A percentile compares a stretch with the other conserved stretches of the same genome.
Conservation (phyloP, 2,329 filamentous ascomycete genomes). For the Venturia pyrina region DNA sequence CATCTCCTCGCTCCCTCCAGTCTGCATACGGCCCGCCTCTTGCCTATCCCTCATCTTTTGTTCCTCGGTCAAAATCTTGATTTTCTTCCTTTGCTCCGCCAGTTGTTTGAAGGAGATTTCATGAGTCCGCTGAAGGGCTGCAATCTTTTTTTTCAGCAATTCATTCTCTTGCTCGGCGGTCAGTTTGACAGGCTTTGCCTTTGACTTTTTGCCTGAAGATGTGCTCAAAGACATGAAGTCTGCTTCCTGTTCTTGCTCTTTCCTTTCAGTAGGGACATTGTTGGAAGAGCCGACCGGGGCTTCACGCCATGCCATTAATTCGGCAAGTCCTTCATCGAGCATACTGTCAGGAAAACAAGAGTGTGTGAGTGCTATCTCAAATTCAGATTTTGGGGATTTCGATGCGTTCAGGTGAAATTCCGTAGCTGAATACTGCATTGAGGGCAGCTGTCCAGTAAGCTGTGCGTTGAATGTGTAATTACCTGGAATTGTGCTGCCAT, state of each 20-base stretch:
- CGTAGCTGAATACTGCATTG: slow-evolving; percentile 22
- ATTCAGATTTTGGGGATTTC: slow-evolving; percentile 19
- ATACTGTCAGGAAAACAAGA: slow-evolving; percentile 32
- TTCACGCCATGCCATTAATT: slow-evolving; percentile 22
- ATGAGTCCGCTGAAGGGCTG: slow-evolving; percentile 35
- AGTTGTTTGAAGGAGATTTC: slow-evolving; percentile 36
- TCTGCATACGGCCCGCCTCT: not conserved
- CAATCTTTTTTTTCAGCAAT: slow-evolving; percentile 28
- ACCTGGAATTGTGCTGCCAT: slow-evolving; percentile 31
- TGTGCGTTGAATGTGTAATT: slow-evolving; percentile 58
- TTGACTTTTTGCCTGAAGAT: slow-evolving; percentile 14
- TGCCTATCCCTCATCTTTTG: slow-evolving; percentile 16
- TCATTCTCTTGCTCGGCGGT: slow-evolving; percentile 25
- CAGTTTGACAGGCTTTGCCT: slow-evolving; percentile 18
- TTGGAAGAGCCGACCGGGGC: slow-evolving; percentile 14
- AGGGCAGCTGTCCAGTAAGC: slow-evolving; percentile 33
- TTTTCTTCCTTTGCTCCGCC: slow-evolving; percentile 32
- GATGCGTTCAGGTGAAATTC: slow-evolving; percentile 12
- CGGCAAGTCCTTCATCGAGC: slow-evolving; percentile 27
- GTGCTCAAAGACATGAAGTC: slow-evolving; percentile 30
- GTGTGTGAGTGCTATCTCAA: slow-evolving; percentile 33
- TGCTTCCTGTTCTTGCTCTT: slow-evolving; percentile 16
- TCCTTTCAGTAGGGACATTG: slow-evolving; percentile 10
- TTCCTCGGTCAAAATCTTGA: slow-evolving; percentile 24
- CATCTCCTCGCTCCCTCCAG: not conserved